Conservation (phyloP, 352 stramenopile species). For the Globisporangium carolinianum region DNA sequence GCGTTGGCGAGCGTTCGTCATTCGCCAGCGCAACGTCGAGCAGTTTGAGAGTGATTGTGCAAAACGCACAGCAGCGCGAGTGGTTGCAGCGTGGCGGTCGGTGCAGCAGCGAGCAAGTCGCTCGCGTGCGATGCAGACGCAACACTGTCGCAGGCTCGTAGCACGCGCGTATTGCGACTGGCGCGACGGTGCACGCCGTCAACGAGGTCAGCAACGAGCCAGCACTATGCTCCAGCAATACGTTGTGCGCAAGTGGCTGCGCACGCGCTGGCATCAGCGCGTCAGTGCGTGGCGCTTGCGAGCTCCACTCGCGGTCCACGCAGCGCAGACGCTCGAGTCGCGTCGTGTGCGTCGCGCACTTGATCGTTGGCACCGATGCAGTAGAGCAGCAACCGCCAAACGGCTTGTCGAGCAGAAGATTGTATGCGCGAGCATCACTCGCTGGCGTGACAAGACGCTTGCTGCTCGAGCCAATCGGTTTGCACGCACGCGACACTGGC, state of each 20-base stretch:
- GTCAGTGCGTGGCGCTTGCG: slow-evolving; percentile 7
- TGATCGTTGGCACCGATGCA: slow-evolving; percentile 19
- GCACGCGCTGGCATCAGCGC: slow-evolving; percentile 16
- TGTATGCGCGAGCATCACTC: not conserved
- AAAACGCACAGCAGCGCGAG: too few species aligned
- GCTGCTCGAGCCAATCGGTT: slow-evolving; percentile 16
- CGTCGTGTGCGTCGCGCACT: slow-evolving; percentile 12
- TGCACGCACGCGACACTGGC: slow-evolving; percentile 13
- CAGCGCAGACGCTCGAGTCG: slow-evolving; percentile 7
- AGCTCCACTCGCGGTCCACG: slow-evolving; percentile 3
- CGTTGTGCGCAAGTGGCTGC: slow-evolving; percentile 14
- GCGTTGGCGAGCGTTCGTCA: slow-evolving; percentile 6
- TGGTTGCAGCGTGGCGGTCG: too few species aligned
- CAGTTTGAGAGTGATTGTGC: not conserved
- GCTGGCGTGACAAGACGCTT: not conserved
- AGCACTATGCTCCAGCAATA: slow-evolving; percentile 10
- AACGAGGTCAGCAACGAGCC: slow-evolving; percentile 3
- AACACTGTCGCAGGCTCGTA: too few species aligned
- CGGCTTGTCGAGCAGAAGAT: slow-evolving; percentile 8
- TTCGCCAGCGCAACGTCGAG: not conserved
- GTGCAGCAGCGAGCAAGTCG: too few species aligned
- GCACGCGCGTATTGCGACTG: not conserved
- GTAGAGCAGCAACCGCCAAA: slow-evolving; percentile 2
- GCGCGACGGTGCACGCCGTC: not conserved
- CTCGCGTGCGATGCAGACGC: too few species aligned